Percentiles rank a stretch among this genome's conserved stretches.
Conservation (phyloP, 352 stramenopile species). For the Saprolegnia diclina region DNA sequence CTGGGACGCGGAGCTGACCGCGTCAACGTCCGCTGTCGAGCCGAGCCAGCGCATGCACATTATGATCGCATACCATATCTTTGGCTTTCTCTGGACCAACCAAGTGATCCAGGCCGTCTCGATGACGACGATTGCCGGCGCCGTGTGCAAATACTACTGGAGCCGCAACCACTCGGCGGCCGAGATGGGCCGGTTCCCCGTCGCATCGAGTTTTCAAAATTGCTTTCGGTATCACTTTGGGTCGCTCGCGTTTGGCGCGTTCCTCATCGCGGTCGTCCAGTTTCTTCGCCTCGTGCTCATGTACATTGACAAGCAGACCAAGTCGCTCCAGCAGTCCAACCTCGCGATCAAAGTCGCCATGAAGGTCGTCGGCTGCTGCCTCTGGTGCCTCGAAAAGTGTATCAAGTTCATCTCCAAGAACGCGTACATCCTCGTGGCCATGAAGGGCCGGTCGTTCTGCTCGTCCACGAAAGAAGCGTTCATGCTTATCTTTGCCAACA, state of each 20-base stretch:
- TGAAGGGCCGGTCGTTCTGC: conserved; percentile 74
- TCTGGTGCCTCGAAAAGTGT: conserved; percentile 93
- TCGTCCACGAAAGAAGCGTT: conserved; percentile 88
- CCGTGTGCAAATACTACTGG: conserved; percentile 92
- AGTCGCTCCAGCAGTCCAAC: conserved; percentile 73
- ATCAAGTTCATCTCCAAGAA: conserved; percentile 98
- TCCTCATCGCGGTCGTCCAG: conserved; percentile 96
- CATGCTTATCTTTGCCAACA: conserved; percentile 88
- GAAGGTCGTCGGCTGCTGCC: conserved; percentile 85
- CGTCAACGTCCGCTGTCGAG: conserved; percentile 33
- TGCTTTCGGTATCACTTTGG: conserved; percentile 91
- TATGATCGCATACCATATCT: conserved; percentile 82
- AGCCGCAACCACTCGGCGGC: conserved; percentile 49
- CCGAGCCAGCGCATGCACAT: conserved; percentile 44
- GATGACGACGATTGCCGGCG: conserved; percentile 91
- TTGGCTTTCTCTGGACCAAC: conserved; percentile 94
- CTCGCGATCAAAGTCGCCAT: conserved; percentile 77
- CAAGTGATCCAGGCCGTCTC: conserved; percentile 95
- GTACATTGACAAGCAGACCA: conserved; percentile 91
- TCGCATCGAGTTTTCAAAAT: conserved; percentile 63
- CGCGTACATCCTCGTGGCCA: conserved; percentile 87
- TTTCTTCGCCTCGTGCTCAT: conserved; percentile 89
- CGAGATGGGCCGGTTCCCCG: conserved; percentile 64
- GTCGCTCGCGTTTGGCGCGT: conserved; percentile 92
- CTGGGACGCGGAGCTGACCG: conserved; percentile 40